phyloP scores from a whole-genome alignment of 106 monocot genomes.

The Dendrobium nobile region DNA sequence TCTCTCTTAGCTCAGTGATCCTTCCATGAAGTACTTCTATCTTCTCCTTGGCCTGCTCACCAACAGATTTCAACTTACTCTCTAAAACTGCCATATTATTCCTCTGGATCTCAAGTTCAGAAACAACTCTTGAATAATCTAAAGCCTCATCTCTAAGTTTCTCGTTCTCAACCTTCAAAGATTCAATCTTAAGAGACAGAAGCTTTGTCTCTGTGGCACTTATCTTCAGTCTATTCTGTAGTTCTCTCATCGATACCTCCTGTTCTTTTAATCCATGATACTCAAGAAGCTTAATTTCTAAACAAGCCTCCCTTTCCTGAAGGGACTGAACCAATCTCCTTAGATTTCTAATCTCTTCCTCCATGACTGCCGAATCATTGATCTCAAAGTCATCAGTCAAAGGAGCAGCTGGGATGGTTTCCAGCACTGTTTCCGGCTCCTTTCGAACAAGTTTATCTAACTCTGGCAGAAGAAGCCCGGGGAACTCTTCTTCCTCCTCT shows the following conservation, averaged over 20 bases:
- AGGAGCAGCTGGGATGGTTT: neutral
- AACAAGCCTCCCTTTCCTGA: conserved; percentile 34
- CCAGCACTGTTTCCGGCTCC: conserved; percentile 6
- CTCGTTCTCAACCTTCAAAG: conserved; percentile 54
- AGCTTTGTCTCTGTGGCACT: conserved; percentile 29
- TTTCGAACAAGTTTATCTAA: conserved; percentile 12
- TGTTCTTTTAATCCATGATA: conserved; percentile 53
- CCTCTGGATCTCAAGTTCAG: conserved; percentile 36
- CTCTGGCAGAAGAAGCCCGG: conserved; percentile 9
- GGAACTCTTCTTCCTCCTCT: conserved; percentile 12
- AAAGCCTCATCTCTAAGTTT: conserved; percentile 34
- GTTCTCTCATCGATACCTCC: conserved; percentile 27
- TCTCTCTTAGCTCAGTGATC: conserved; percentile 22
- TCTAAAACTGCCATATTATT: conserved; percentile 33
- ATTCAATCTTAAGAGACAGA: conserved; percentile 33
- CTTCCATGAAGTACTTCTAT: conserved; percentile 30
- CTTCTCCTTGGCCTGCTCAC: conserved; percentile 35
- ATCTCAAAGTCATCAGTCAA: neutral
- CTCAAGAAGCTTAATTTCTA: conserved; percentile 48
- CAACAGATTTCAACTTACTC: conserved; percentile 32
- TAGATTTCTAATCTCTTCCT: conserved; percentile 38
- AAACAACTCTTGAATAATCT: conserved; percentile 16
- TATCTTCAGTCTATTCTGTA: conserved; percentile 40
- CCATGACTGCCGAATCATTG: conserved; percentile 11
- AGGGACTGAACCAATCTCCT: conserved; percentile 30